A percentile compares a stretch with the other conserved stretches of the same genome.
These are phyloP conservation scores for Schwanniomyces pseudopolymorphus DNA, from an alignment of 805 yeast species.

Conservation along the genomic window DNA sequence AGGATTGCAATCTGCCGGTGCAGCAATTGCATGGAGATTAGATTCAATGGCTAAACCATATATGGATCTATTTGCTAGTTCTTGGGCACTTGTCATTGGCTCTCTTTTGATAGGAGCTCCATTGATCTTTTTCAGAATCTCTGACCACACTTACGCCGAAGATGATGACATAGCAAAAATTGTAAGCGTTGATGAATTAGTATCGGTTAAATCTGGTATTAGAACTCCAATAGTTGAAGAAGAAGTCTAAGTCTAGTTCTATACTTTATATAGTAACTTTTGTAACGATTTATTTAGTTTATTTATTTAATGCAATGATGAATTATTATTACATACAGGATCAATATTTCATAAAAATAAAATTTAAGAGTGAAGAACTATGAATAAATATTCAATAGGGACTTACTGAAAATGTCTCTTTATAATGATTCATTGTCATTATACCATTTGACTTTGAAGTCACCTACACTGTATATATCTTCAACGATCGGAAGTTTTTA, in stretches of 20 bases:
- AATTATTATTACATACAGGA: neutral
- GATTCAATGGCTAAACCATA: conserved; percentile 43
- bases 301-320: neutral
- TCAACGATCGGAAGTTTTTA: conserved; percentile 71
- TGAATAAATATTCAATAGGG: neutral
- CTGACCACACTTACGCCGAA: conserved; percentile 41
- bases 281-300: neutral
- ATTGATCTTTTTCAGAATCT: conserved; percentile 40
- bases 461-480: conserved; percentile 51
- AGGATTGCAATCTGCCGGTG: conserved; percentile 64
- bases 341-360: neutral
- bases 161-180: conserved; percentile 28
- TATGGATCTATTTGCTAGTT: conserved; percentile 44
- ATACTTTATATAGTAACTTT: neutral
- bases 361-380: neutral
- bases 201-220: conserved; percentile 18
- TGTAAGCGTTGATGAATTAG: conserved; percentile 23
- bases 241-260: conserved; percentile 3
- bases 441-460: conserved; percentile 70
- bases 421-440: conserved; percentile 42
- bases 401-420: conserved; percentile 10
- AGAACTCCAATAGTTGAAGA: conserved; percentile 5
- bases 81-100: conserved; percentile 53
- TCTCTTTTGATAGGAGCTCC: conserved; percentile 51
- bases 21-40: conserved; percentile 59